Evolutionary conservation across 305 asterid genomes (phyloP), one percentile per base, ranked within the genome.

Genomic region (Fraxinus nigra): DNA sequence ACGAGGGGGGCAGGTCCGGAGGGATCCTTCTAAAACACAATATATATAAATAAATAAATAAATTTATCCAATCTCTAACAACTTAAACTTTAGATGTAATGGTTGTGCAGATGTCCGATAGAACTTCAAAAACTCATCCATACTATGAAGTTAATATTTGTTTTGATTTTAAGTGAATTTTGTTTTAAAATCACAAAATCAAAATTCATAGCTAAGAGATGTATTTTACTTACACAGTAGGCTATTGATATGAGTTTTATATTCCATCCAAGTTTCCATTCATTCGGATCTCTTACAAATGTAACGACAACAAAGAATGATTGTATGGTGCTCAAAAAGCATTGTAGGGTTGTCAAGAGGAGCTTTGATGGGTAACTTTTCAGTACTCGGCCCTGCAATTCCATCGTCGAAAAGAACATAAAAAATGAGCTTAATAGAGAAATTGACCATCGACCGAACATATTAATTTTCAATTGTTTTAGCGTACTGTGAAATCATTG

Each of bases 241-340:
- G 90, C 88, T 54, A 94, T 89, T 0, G 99, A 90, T 7, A 92
- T 56, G 35, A 95, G 94, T 51, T 86, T 91, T 54, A 93, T 82
- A 77, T 94, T 87, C 91, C 91, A 91, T 67, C 94, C 97, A 83
- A 95, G 95, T 73, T 83, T 83, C 99, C 98, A 95, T 40, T 92
- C 84, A 76, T 40, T 75, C 0, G 88, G 92, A 77, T 95, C 94
- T 89, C 98, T 93, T 22, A 90, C 90, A 16, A 93, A 63, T 82
- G 82, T 84, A 76, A 91, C 76, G 3, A 97, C 98, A 40, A 89
- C 88, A 7, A 93, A 16, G 82, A 93, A 91, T 34, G 98, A 87
- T 75, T 95, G 99, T 18, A 95, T 81, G 48, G 94, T 78, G 84
- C 98, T 95, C 20, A 91, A 32, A 56, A 88, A 78, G 91, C 99